Base-by-base conservation (phyloP, 257 asterid genomes). In the Paulownia fortunei region DNA sequence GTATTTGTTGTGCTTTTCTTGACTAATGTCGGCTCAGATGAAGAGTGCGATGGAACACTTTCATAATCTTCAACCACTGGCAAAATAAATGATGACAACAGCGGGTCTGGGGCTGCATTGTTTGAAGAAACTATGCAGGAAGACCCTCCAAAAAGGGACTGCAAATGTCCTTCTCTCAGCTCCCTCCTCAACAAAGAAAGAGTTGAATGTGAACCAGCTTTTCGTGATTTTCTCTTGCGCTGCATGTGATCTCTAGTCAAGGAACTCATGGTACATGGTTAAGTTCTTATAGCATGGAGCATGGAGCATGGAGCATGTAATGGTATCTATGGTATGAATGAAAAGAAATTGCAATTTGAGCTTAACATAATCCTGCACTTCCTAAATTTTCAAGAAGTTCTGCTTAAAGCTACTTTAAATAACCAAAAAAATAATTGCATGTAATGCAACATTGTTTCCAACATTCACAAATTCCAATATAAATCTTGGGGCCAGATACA, bases 181-280 rank as follows among this genome's bases (percentile, higher is more conserved):
- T 96, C 97, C 85, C 90, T 86, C 87, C 96, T 93, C 86, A 96
- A 86, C 84, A 96, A 70, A 75, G 98, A 93, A 60, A 92, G 94
- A 36, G 97, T 90, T 0, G 98, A 89, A 81, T 86, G 92, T 63
- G 98, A 86, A 78, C 91, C 85, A 32, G 84, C 71, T 87, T 90
- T 93, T 80, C 96, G 92, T 54, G 96, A 81, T 89, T 92, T 96
- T 83, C 97, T 94, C 89, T 93, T 93, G 69, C 92, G 97, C 89
- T 90, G 99, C 96, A 93, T 86, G 97, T 96, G 82, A 77, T 78
- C 68, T 74, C 52, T 64, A 83, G 96, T 91, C 89, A 96, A 92
- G 99, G 97, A 86, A 86, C 81, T 65, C 90, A 87, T 5, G 60
- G 34, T 36, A 24, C 42, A 59, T 42, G 30, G 2, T 51, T 42